Base-by-base conservation (phyloP, 768 basidiomycete genomes). In the Termitomyces sp. region DNA sequence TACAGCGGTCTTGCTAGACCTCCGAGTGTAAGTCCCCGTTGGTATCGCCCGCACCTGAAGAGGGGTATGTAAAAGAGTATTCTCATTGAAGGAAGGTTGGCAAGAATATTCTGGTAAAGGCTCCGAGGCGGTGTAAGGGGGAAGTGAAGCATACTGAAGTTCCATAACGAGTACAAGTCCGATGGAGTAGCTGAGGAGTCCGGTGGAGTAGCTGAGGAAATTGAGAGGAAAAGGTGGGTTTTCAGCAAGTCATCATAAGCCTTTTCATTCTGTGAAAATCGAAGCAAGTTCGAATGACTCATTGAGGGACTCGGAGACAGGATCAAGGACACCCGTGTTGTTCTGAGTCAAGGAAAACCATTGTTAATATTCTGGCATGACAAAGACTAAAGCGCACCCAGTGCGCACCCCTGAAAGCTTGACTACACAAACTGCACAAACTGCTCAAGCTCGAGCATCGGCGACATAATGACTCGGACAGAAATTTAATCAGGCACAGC, bases 71-170 rank as follows among this genome's bases (percentile, higher is more conserved):
- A 81, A 77, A 8, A 88, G 76, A 17, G 72, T 71, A 51, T 72
- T 70, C 60, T 88, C 86, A 26, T 77, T 81, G 2, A 67, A 70
- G 4, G 73, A 65, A 34, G 80, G 84, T 26, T 77, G 76, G 35
- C 66, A 75, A 46, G 87, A 83, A 63, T 88, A 89, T 8, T 70
- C 64, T 1, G 87, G 87, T 1, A 78, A 74, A 26, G 79, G 79
- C 2, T 69, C 67, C 6, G 83, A 78, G 2, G 80, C 74, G 0
- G 82, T 74, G 63, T 88, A 88, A 6, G 64, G 65, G 19, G 87
- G 83, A 32, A 83, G 24, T 3, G 41, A 17, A 45, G 56, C 45
- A 45, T 53, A 42, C 28, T 28, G 54, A 14, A 22, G 24, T 41
- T 51, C 53, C 30, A 45, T 8, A 48, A 60, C 57, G 45, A 49